phyloP scores from a whole-genome alignment of 1,284 basidiomycete genomes.

The Cutaneotrichosporon sp. region DNA sequence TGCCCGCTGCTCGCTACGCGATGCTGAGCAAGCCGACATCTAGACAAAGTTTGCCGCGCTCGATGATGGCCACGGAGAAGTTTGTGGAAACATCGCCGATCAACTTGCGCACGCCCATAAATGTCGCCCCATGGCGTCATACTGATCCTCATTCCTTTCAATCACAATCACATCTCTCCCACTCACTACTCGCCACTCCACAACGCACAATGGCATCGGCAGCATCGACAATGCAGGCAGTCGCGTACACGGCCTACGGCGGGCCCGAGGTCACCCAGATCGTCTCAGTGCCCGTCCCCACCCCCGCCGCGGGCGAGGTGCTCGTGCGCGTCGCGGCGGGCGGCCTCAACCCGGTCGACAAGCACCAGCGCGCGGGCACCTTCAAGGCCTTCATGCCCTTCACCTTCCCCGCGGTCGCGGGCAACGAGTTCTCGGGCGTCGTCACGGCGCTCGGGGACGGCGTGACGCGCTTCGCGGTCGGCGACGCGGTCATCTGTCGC shows the following conservation, averaged over 20 bases:
- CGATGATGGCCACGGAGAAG: no score
- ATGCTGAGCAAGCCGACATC: neutral
- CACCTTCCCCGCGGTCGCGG: conserved; percentile 15
- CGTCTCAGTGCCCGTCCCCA: conserved; percentile 15
- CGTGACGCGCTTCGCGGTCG: conserved; percentile 35
- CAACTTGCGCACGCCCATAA: no score
- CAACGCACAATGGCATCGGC: conserved; percentile 1
- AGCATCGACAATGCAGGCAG: conserved; percentile 22
- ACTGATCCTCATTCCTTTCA: neutral
- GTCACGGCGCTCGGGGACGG: conserved; percentile 50
- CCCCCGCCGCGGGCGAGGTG: conserved; percentile 15
- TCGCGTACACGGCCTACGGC: conserved; percentile 27
- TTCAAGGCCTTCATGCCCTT: conserved; percentile 29
- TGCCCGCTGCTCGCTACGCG: no score
- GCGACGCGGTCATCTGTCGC: conserved; percentile 57
- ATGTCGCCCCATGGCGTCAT: neutral
- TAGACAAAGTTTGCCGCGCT: no score
- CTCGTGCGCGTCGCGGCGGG: conserved; percentile 16
- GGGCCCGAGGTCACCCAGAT: conserved; percentile 22
- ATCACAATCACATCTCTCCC: no score
- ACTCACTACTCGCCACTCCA: neutral
- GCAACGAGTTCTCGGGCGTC: conserved; percentile 54
- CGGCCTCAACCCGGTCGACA: conserved; percentile 46
- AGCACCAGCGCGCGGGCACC: conserved; percentile 17
- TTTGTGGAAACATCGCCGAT: no score